phyloP scores from a whole-genome alignment of 139 green algal species.

The Mychonastes homosphaera region DNA sequence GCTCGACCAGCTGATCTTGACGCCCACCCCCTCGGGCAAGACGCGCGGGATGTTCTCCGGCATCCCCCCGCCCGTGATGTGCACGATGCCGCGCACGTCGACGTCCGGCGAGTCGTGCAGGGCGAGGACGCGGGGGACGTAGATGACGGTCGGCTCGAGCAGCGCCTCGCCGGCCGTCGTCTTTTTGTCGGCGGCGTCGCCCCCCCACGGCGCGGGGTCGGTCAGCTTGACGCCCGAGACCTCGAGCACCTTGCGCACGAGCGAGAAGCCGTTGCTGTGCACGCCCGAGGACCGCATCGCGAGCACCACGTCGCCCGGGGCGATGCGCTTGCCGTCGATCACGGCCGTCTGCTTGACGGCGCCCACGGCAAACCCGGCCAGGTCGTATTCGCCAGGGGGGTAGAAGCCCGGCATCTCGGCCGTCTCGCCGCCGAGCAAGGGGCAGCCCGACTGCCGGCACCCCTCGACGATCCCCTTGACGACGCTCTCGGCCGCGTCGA shows the following conservation, averaged over 20 bases:
- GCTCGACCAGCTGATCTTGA: conserved; percentile 38
- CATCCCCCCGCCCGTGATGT: conserved; percentile 98
- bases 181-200: conserved; percentile 18
- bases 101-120: conserved; percentile 29
- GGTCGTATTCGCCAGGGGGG: conserved; percentile 91
- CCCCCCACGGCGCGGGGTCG: conserved; percentile 51
- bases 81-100: conserved; percentile 63
- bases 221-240: conserved; percentile 43
- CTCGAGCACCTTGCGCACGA: conserved; percentile 79
- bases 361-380: conserved; percentile 96
- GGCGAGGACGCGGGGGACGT: conserved; percentile 37
- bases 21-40: conserved; percentile 74
- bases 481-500: conserved; percentile 85
- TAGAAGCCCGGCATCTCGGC: conserved; percentile 99
- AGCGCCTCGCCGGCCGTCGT: conserved; percentile 58
- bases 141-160: conserved; percentile 52
- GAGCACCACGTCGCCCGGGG: conserved; percentile 75
- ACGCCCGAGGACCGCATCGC: conserved; percentile 74
- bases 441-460: conserved; percentile 78
- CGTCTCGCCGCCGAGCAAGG: conserved; percentile 90
- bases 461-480: conserved; percentile 95
- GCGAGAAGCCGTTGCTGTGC: conserved; percentile 94
- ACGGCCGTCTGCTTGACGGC: conserved; percentile 84
- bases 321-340: conserved; percentile 70
- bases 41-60: conserved; percentile 93